Percentiles rank a stretch among this genome's conserved stretches.
Conservation (phyloP, 2,329 filamentous ascomycete species). For the Scedosporium dehoogii region DNA sequence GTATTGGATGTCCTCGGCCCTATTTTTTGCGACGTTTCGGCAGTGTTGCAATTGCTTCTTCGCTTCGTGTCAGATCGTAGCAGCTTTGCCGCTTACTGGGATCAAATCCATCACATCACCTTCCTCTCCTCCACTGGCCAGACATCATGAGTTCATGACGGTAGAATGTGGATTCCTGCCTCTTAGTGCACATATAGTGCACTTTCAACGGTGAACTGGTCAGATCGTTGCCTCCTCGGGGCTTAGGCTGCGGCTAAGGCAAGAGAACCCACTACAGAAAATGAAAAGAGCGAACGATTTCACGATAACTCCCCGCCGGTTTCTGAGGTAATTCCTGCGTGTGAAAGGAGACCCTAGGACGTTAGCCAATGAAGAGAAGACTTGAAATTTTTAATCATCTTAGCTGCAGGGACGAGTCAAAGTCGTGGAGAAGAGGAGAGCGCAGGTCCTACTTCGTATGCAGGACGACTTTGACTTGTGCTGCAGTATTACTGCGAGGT, state of each 20-base stretch:
- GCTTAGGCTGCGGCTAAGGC: background rate
- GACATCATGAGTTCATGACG: background rate
- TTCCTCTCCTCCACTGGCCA: background rate
- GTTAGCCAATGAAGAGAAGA: background rate
- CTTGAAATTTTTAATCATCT: background rate
- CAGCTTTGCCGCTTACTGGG: background rate
- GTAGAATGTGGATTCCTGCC: background rate
- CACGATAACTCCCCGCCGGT: background rate
- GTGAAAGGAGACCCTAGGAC: background rate
- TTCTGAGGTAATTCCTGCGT: background rate
- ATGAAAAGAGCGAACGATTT: background rate
- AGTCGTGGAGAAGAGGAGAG: too few relatives aligned
- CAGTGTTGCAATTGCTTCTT: background rate
- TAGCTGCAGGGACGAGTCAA: background rate
- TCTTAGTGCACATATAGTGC: background rate
- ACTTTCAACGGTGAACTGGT: background rate
- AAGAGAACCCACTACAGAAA: background rate
- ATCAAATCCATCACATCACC: background rate
- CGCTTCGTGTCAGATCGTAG: background rate
- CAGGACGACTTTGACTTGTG: too few relatives aligned
- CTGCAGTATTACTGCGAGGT: too few relatives aligned
- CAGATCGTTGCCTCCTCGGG: background rate
- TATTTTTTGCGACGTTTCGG: background rate
- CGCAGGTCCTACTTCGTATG: background rate
- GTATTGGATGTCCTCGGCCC: background rate